These are phyloP conservation scores for Codiaeum variegatum DNA, from an alignment of 441 rosid species.

Conservation along the genomic window DNA sequence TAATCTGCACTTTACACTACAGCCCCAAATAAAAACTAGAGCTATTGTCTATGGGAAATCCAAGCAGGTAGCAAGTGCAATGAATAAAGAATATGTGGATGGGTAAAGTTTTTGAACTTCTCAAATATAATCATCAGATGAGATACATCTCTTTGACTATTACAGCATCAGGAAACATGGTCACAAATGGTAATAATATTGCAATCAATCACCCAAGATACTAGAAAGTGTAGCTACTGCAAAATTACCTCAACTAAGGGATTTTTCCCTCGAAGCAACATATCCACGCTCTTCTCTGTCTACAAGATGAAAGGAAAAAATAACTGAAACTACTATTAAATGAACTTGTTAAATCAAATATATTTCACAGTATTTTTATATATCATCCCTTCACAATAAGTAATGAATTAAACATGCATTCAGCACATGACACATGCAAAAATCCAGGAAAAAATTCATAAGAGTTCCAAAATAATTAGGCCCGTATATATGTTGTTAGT, in stretches of 20 bases:
- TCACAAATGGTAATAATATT: neutral
- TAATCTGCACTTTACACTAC: neutral
- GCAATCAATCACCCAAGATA: neutral
- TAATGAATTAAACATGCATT: neutral
- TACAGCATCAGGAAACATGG: neutral
- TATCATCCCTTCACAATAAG: neutral
- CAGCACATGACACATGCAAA: neutral
- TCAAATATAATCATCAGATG: neutral
- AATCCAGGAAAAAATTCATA: neutral
- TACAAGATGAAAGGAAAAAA: constrained; percentile 22
- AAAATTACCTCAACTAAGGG: constrained; percentile 60
- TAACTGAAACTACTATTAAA: neutral
- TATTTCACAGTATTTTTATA: neutral
- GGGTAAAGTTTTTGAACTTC: neutral
- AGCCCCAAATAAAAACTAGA: neutral
- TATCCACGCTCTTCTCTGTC: constrained; percentile 69
- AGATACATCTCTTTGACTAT: neutral
- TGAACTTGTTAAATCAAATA: neutral
- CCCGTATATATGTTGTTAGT: neutral
- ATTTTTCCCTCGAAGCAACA: constrained; percentile 50
- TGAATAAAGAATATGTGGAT: neutral
- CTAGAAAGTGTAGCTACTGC: neutral
- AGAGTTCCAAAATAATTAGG: neutral
- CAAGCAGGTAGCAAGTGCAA: neutral
- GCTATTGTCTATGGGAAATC: neutral